These are phyloP conservation scores for Erodium moschatum DNA, from an alignment of 441 rosid species.

Conservation along the genomic window DNA sequence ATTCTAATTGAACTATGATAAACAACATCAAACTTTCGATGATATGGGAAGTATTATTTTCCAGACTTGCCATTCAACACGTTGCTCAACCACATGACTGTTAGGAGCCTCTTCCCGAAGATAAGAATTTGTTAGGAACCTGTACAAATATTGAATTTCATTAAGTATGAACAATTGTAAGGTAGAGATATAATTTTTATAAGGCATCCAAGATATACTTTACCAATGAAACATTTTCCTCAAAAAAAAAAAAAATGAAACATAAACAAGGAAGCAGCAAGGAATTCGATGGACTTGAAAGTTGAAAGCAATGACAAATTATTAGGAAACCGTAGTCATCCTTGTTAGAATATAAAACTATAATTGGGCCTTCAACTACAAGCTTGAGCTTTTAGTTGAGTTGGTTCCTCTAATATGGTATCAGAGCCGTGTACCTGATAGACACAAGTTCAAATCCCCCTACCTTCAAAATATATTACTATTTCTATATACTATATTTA, in stretches of 20 bases:
- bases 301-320: not conserved
- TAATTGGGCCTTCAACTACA: no score
- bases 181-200: not conserved
- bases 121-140: constrained; percentile 82
- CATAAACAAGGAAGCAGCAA: not conserved
- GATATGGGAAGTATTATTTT: constrained; percentile 19
- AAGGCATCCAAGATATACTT: not conserved
- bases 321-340: not conserved
- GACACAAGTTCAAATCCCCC: no score
- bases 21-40: constrained; percentile 3
- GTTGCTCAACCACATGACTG: constrained; percentile 92
- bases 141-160: constrained; percentile 26
- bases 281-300: not conserved
- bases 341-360: not conserved
- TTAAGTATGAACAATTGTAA: not conserved
- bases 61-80: constrained; percentile 79
- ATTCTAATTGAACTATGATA: not conserved
- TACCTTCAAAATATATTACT: no score
- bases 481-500: no score
- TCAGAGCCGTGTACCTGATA: no score
- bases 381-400: no score
- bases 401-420: no score
- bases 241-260: no score
- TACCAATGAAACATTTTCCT: not conserved
- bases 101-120: constrained; percentile 94